A percentile compares a stretch with the other conserved stretches of the same genome.
Evolutionary conservation across 1,284 basidiomycete genomes (phyloP).

Genomic region (Clitocybe nebularis): DNA sequence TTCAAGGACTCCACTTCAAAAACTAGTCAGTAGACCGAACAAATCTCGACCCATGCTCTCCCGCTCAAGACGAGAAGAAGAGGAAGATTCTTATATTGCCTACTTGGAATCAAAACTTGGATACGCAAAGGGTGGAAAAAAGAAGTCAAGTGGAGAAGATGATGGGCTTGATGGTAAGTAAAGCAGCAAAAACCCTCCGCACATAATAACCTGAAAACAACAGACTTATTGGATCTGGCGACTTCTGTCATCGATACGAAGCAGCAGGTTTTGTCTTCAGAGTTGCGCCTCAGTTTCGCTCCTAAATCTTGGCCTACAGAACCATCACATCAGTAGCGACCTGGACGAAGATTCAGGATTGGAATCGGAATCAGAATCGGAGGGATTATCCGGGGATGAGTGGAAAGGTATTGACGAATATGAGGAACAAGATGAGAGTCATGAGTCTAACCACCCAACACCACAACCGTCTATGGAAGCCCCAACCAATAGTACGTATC

Average conservation of each 20-base stretch:
- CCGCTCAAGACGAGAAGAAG: constrained; percentile 42
- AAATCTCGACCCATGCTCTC: constrained; percentile 15
- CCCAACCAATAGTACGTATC: constrained; percentile 10
- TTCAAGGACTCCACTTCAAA: constrained; percentile 26
- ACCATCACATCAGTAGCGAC: neutral
- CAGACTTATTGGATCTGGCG: constrained; percentile 55
- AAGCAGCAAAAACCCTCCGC: too few relatives aligned
- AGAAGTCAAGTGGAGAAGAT: constrained; percentile 48
- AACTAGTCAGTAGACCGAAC: constrained; percentile 22
- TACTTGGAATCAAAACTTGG: constrained; percentile 74
- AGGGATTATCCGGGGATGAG: constrained; percentile 23
- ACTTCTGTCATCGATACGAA: constrained; percentile 34
- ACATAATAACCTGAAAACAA: neutral
- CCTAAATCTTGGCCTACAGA: neutral
- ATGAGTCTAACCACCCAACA: too few relatives aligned
- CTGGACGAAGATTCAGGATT: constrained; percentile 10
- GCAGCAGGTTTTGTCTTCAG: constrained; percentile 1
- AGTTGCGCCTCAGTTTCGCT: too few relatives aligned
- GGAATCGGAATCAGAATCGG: constrained; percentile 15
- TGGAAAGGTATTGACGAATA: constrained; percentile 28
- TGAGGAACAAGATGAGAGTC: constrained; percentile 21
- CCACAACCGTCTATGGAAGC: constrained; percentile 14
- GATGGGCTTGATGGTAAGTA: constrained; percentile 57
- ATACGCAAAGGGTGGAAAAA: constrained; percentile 40
- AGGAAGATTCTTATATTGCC: constrained; percentile 76